Percentiles rank a stretch among this genome's conserved stretches.
Evolutionary conservation across 257 asterid genomes (phyloP).

Genomic region (Petunia secreta): DNA sequence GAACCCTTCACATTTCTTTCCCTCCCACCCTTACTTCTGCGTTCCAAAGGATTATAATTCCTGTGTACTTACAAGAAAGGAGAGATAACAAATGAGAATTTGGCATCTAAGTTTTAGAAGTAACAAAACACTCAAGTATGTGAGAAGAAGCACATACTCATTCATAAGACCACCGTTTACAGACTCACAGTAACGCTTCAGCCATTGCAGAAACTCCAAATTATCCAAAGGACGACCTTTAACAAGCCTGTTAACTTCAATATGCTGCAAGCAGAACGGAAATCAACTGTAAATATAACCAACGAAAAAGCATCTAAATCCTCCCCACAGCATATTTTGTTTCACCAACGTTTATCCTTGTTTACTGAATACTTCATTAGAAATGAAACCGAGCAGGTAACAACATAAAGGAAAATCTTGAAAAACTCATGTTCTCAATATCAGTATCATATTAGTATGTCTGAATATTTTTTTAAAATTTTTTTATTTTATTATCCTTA

Average conservation of each 20-base stretch:
- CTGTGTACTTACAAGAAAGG: conserved; percentile 44
- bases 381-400: not conserved
- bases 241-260: conserved; percentile 89
- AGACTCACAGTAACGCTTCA: conserved; percentile 90
- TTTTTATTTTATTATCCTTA: not conserved
- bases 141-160: conserved; percentile 51
- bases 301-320: conserved; percentile 4
- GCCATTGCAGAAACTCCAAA: conserved; percentile 96
- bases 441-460: not conserved
- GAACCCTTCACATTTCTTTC: conserved; percentile 58
- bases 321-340: conserved; percentile 7
- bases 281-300: not conserved
- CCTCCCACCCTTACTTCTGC: conserved; percentile 81
- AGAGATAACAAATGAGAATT: conserved; percentile 8
- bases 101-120: conserved; percentile 14
- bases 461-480: not conserved
- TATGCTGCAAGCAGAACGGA: conserved; percentile 60
- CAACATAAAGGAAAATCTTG: not conserved
- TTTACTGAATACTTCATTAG: not conserved
- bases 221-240: conserved; percentile 94
- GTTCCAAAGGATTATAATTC: conserved; percentile 84
- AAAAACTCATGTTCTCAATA: not conserved
- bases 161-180: conserved; percentile 84
- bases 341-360: not conserved
- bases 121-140: conserved; percentile 20